phyloP scores from a whole-genome alignment of 768 basidiomycete species.

The Peribolospora kevripleyi region DNA sequence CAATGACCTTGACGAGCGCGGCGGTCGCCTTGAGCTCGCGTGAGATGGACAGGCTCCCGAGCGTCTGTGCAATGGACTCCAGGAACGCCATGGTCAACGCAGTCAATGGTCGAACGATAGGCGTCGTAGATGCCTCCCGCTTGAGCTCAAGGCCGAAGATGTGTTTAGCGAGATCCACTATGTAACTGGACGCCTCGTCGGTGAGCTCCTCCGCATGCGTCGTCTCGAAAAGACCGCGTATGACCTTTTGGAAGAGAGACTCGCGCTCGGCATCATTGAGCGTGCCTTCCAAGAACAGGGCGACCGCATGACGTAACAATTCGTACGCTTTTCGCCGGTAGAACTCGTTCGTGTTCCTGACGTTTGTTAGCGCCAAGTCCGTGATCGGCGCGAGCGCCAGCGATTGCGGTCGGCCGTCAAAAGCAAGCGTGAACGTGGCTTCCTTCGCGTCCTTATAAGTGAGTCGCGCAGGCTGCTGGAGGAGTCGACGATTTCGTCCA shows the following conservation, averaged over 20 bases:
- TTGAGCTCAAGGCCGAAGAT: conserved; percentile 54
- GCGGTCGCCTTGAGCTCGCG: conserved; percentile 27
- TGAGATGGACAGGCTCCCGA: not conserved
- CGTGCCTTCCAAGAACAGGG: conserved; percentile 55
- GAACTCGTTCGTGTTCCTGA: conserved; percentile 26
- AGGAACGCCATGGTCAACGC: conserved; percentile 48
- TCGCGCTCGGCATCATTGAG: conserved; percentile 47
- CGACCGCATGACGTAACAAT: conserved; percentile 40
- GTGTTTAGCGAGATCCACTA: conserved; percentile 41
- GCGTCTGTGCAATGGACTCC: conserved; percentile 34
- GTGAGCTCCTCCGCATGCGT: conserved; percentile 43
- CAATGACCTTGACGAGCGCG: conserved; percentile 34
- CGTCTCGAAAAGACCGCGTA: conserved; percentile 60
- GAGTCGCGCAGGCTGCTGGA: conserved; percentile 54
- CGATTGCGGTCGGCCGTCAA: conserved; percentile 36
- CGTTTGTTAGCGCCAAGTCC: conserved; percentile 36
- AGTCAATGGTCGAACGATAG: no score
- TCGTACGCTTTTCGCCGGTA: conserved; percentile 23
- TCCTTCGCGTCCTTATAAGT: conserved; percentile 45
- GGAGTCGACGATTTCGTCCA: conserved; percentile 66
- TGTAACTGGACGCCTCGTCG: conserved; percentile 41
- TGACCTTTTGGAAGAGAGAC: conserved; percentile 38
- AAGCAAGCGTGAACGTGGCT: conserved; percentile 45
- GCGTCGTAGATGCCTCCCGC: conserved; percentile 6
- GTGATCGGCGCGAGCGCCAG: conserved; percentile 44